phyloP scores from a whole-genome alignment of 805 yeast genomes.

The Pichia nakasei region DNA sequence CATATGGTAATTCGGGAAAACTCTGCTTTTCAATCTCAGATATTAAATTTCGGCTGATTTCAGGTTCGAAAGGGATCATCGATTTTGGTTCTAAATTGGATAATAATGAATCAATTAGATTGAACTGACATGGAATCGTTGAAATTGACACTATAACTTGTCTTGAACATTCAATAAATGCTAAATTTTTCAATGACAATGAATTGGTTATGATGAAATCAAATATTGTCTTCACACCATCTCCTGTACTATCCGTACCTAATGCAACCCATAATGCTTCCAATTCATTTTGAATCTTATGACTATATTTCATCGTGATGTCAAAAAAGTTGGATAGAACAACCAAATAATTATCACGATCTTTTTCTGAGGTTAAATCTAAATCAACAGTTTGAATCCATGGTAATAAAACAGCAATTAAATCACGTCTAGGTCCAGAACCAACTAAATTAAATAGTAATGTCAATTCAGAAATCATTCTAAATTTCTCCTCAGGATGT shows the following conservation, averaged over 20 bases:
- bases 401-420: constrained; percentile 73
- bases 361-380: constrained; percentile 25
- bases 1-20: constrained; percentile 46
- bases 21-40: constrained; percentile 9
- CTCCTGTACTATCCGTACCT: constrained; percentile 59
- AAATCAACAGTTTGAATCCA: constrained; percentile 87
- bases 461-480: constrained; percentile 64
- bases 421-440: constrained; percentile 59
- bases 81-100: constrained; percentile 70
- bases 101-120: constrained; percentile 55
- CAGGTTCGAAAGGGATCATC: constrained; percentile 59
- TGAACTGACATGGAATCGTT: constrained; percentile 37
- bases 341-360: constrained; percentile 43
- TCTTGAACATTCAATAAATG: constrained; percentile 69
- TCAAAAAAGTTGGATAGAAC: constrained; percentile 75
- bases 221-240: constrained; percentile 60
- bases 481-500: constrained; percentile 51
- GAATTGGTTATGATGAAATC: constrained; percentile 64
- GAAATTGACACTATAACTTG: constrained; percentile 78
- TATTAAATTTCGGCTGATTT: constrained; percentile 10
- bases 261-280: constrained; percentile 94
- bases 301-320: constrained; percentile 70
- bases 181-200: constrained; percentile 58
- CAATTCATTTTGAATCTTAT: constrained; percentile 71
- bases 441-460: constrained; percentile 55